Evolutionary conservation across 805 yeast species (phyloP), one percentile per base, ranked within the genome.

Genomic region (Kodamaea hsintzibuensis): DNA sequence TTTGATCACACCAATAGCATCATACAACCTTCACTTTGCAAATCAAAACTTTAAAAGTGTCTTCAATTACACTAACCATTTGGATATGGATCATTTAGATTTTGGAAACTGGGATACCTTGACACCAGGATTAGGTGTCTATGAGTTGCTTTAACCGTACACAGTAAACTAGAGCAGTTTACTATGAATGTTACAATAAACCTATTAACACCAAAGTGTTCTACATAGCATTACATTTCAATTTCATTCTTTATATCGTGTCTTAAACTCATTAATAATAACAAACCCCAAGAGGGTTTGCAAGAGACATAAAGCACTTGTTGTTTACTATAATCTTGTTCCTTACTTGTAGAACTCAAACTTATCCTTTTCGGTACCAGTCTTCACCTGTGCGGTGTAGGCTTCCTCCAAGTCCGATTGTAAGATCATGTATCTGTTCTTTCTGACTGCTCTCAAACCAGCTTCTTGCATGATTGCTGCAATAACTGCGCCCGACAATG

Each of bases 381-480:
- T 82, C 80, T 95, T 95, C 60, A 96, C 99, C 80, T 95, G 99
- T 40, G 96, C 77, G 52, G 96, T 88, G 76, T 95, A 95, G 6
- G 99, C 99, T 77, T 95, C 99, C 71, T 95, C 99, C 69, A 95
- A 79, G 76, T 95, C 99, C 68, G 87, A 86, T 76, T 95, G 98
- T 66, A 96, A 79, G 60, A 95, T 96, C 73, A 95, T 96, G 71
- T 96, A 95, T 76, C 99, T 84, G 73, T 95, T 95, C 78, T 93
- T 95, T 78, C 99, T 88, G 47, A 95, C 98, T 1, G 99, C 99
- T 63, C 99, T 85, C 62, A 95, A 82, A 61, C 99, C 99, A 27
- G 99, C 99, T 76, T 96, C 99, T 81, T 95, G 99, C 99, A 95
- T 95, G 62, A 95, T 93, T 14, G 99, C 99, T 13, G 99, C 98